phyloP scores from a whole-genome alignment of 1,284 basidiomycete species.

The Trametes pubescens region DNA sequence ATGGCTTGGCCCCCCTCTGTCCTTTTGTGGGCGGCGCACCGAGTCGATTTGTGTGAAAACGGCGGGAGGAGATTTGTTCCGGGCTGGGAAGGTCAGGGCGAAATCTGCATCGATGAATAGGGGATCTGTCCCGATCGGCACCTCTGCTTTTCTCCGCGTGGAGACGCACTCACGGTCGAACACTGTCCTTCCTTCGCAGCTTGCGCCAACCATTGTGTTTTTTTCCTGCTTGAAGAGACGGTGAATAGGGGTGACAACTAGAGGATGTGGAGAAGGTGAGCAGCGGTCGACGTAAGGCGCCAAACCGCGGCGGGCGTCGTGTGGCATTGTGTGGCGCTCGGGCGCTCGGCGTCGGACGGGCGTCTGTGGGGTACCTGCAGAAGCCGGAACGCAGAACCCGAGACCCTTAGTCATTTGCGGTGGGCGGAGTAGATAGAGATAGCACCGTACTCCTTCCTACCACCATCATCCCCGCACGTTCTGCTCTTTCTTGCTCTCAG shows the following conservation, averaged over 20 bases:
- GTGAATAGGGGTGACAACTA: not conserved
- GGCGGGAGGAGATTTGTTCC: constrained; percentile 21
- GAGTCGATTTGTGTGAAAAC: not conserved
- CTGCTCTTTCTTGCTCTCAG: constrained; percentile 2
- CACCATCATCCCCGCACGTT: constrained; percentile 27
- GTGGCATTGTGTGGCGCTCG: constrained; percentile 12
- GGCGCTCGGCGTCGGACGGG: constrained; percentile 8
- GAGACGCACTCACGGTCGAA: not conserved
- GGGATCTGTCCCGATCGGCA: constrained; percentile 15
- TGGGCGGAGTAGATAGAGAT: constrained; percentile 32
- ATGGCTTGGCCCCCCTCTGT: constrained; percentile 1
- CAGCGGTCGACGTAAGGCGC: constrained; percentile 8
- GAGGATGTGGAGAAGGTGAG: not conserved
- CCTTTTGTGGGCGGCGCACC: not conserved
- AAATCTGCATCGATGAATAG: constrained; percentile 17
- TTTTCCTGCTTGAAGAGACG: not conserved
- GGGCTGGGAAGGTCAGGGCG: constrained; percentile 18
- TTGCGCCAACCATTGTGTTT: not conserved
- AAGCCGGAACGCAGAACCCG: constrained; percentile 25
- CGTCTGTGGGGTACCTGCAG: constrained; percentile 14
- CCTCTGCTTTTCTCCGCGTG: constrained; percentile 3
- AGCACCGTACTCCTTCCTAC: constrained; percentile 19
- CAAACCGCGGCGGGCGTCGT: not conserved
- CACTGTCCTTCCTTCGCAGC: not conserved
- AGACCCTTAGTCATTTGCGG: constrained; percentile 17